Conservation (phyloP, 805 yeast species). For the Candida broadrunensis region DNA sequence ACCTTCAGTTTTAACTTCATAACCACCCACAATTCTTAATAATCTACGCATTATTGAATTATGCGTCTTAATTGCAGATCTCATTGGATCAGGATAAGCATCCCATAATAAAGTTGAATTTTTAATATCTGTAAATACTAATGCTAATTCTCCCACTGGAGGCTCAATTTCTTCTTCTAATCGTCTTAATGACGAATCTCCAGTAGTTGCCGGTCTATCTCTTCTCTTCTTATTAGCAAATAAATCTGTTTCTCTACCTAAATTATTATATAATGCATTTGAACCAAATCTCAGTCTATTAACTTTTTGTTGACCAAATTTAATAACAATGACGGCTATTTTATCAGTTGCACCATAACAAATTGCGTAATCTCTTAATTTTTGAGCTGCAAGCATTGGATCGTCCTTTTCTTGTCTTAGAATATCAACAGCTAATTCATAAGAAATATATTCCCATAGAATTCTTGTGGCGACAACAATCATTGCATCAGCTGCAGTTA, state of each 20-base stretch:
- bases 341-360: constrained; percentile 86
- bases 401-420: constrained; percentile 76
- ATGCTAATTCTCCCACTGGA: constrained; percentile 90
- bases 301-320: constrained; percentile 53
- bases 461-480: constrained; percentile 79
- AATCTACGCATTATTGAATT: constrained; percentile 93
- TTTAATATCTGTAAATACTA: constrained; percentile 96
- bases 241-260: constrained; percentile 34
- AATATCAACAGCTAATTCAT: constrained; percentile 87
- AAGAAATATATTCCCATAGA: constrained; percentile 80
- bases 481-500: constrained; percentile 75
- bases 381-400: constrained; percentile 90
- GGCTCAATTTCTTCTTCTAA: constrained; percentile 90
- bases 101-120: constrained; percentile 95
- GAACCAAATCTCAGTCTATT: constrained; percentile 23
- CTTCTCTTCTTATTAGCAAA: constrained; percentile 42
- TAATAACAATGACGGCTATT: constrained; percentile 75
- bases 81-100: constrained; percentile 86
- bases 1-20: constrained; percentile 98
- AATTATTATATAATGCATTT: constrained; percentile 32
- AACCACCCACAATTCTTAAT: constrained; percentile 89
- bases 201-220: constrained; percentile 22
- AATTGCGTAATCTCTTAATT: constrained; percentile 88
- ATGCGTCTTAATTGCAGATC: constrained; percentile 93
- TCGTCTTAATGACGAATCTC: constrained; percentile 77